phyloP scores from a whole-genome alignment of 495 filamentous ascomycete genomes.

The Podospora appendiculata region DNA sequence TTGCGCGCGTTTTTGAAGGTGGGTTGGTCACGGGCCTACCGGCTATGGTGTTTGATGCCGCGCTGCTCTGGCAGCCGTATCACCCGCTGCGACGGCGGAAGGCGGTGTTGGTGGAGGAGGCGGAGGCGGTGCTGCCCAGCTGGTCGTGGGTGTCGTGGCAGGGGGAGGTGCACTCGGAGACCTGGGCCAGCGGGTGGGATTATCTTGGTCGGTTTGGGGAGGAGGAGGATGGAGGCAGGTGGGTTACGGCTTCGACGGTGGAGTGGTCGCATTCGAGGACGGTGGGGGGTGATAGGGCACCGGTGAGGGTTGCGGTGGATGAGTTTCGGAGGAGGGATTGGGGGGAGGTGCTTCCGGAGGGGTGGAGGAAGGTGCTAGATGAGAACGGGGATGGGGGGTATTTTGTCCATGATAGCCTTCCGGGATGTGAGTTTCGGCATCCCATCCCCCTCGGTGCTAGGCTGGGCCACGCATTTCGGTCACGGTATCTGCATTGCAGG shows the following conservation, averaged over 20 bases:
- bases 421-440: slow-evolving; percentile 16
- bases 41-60: slow-evolving; percentile 4
- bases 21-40: slow-evolving; percentile 15
- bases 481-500: slow-evolving; percentile 8
- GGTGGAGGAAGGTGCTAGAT: too few relatives aligned
- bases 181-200: slow-evolving; percentile 6
- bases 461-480: neutral
- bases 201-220: neutral
- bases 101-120: neutral
- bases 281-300: neutral
- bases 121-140: slow-evolving; percentile 7
- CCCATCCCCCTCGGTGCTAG: slow-evolving; percentile 11
- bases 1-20: neutral
- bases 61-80: slow-evolving; percentile 13
- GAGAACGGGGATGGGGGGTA: too few relatives aligned
- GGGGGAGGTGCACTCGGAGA: slow-evolving; percentile 10
- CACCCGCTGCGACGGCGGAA: slow-evolving; percentile 3
- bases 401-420: neutral
- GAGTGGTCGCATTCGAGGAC: slow-evolving; percentile 7
- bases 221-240: neutral
- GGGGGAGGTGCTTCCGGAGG: neutral
- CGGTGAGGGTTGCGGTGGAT: neutral
- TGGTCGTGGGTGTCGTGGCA: slow-evolving; percentile 19
- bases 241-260: slow-evolving; percentile 7
- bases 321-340: neutral